Conservation (phyloP, 2,329 filamentous ascomycete genomes). For the Botrytis hyacinthi region DNA sequence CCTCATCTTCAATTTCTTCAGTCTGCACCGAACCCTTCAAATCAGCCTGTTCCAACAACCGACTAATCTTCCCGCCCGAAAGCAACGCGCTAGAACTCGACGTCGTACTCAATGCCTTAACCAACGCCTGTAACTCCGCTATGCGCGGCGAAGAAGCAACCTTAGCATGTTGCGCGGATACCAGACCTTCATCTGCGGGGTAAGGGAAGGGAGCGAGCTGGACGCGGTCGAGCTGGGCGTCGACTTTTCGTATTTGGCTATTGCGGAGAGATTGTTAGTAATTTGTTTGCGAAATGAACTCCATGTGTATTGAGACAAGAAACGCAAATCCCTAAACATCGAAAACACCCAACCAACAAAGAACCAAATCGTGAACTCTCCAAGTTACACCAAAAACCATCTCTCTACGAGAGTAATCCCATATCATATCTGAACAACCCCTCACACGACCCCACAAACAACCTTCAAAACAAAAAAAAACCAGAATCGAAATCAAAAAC, state of each 20-base stretch:
- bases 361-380: background rate
- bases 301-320: background rate
- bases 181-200: constrained; percentile 40
- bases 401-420: background rate
- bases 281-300: background rate
- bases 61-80: constrained; percentile 57
- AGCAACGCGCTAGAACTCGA: constrained; percentile 63
- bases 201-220: constrained; percentile 48
- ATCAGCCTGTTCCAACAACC: constrained; percentile 61
- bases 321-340: background rate
- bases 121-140: constrained; percentile 63
- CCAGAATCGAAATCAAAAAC: background rate
- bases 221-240: constrained; percentile 64
- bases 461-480: background rate
- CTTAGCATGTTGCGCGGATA: constrained; percentile 30
- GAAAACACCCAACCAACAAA: too few relatives aligned
- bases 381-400: background rate
- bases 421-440: background rate
- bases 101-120: constrained; percentile 69
- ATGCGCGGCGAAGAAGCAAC: constrained; percentile 51
- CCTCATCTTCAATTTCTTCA: constrained; percentile 36
- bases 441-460: background rate
- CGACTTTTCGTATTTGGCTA: constrained; percentile 58
- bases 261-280: background rate
- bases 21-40: constrained; percentile 44